Evolutionary conservation across 495 filamentous ascomycete species (phyloP).

Genomic region (Cercophora samala): DNA sequence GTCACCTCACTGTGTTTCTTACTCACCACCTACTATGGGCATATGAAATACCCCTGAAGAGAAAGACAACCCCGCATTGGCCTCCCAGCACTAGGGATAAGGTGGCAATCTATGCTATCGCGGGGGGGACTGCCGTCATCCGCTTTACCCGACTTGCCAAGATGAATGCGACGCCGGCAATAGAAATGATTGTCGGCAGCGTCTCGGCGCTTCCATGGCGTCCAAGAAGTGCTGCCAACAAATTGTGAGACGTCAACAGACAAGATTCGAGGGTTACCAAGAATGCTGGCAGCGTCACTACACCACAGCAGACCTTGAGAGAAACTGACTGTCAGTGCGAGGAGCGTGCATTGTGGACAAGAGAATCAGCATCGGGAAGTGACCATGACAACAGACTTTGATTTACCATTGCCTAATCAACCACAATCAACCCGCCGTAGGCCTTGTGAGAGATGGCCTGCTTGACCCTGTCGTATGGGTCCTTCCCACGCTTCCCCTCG

Average conservation of each 20-base stretch:
- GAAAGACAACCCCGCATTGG: neutral
- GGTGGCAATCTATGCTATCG: neutral
- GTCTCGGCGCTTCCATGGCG: neutral
- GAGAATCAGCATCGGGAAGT: too few species aligned
- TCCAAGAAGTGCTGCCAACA: too few species aligned
- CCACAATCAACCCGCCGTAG: neutral
- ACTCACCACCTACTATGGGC: too few species aligned
- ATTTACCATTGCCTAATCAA: neutral
- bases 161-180: neutral
- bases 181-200: neutral
- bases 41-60: neutral
- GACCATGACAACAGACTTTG: too few species aligned
- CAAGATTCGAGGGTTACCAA: neutral
- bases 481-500: neutral
- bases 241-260: neutral
- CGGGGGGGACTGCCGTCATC: neutral
- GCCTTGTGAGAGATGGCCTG: neutral
- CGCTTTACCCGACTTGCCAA: conserved; percentile 13
- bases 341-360: too few species aligned
- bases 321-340: too few species aligned
- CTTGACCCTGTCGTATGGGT: neutral
- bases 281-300: neutral
- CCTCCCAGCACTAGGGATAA: neutral
- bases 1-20: neutral
- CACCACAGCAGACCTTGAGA: too few species aligned